Base-by-base conservation (phyloP, 352 stramenopile genomes). In the Saprolegnia parasitica region DNA sequence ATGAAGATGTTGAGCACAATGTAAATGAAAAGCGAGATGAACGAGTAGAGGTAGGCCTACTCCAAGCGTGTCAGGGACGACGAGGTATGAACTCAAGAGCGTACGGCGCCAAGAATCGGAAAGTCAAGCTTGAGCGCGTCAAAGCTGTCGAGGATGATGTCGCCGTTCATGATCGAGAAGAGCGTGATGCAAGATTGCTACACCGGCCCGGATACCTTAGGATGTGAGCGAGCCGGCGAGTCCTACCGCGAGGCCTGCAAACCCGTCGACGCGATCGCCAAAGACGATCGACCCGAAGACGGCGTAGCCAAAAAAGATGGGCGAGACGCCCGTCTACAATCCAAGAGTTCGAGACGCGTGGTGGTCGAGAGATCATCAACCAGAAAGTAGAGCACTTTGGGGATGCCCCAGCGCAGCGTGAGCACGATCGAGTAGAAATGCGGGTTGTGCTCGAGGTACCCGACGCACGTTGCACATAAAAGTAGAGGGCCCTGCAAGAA, bases 1-100 rank as follows among this genome's bases (percentile, higher is more conserved):
- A 97, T 94, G 67, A 96, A 96, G 64, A 97, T 88, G 70, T 97
- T 97, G 56, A 97, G 79, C 60, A 97, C 90, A 56, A 96, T 86
- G 73, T 97, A 97, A 73, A 96, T 95, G 74, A 96, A 97, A n/a
- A 97, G 74, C 65, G 82, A 78, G 47, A 96, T 92, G 74, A 97
- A 97, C 45, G 83, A 81, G 73, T 94, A 96, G 54, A 96, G 49
- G 60, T 93, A 97, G 20, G 77, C 42, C 68, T 74, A 71, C 42
- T 24, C 1, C 23, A 16, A 49, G 42, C 6, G 10, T 10, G 24
- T 1, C 24, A 40, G 3, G 46, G 24, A 61, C 46, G 32, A 18
- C 21, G 20, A 71, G 46, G 5, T 5, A 40, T 64, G 4, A 15
- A 5, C 60, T 5, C 1, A 67, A 24, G 42, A 5, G 42, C 24